These are phyloP conservation scores for Cyathus striatus DNA, from an alignment of 768 basidiomycete species.

Conservation along the genomic window DNA sequence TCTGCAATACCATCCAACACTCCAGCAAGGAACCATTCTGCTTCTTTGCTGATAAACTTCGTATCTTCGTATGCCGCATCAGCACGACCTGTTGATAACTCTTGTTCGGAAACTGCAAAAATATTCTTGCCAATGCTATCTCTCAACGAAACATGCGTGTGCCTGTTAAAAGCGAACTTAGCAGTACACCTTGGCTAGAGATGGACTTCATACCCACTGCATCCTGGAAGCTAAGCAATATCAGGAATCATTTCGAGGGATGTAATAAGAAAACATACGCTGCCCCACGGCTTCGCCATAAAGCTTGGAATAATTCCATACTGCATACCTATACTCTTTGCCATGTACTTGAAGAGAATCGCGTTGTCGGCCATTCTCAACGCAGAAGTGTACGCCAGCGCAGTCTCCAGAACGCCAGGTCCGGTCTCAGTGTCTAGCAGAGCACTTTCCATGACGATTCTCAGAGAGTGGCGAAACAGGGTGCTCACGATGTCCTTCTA, in stretches of 20 bases:
- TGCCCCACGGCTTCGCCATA: conserved; percentile 97
- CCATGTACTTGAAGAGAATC: conserved; percentile 85
- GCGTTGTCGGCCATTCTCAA: conserved; percentile 88
- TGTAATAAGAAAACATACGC: conserved; percentile 45
- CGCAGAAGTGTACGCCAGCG: conserved; percentile 78
- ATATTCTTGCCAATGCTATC: conserved; percentile 65
- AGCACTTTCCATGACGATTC: neutral
- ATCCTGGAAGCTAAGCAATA: conserved; percentile 75
- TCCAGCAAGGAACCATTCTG: conserved; percentile 94
- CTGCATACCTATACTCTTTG: conserved; percentile 90
- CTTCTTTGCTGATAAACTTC: conserved; percentile 75
- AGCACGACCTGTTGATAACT: conserved; percentile 57
- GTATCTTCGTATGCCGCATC: conserved; percentile 79
- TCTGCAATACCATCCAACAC: conserved; percentile 86
- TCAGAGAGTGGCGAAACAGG: neutral
- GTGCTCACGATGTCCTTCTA: conserved; percentile 82
- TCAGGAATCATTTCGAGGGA: conserved; percentile 2
- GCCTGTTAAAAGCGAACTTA: conserved; percentile 35
- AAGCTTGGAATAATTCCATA: conserved; percentile 90
- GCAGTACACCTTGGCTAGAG: neutral
- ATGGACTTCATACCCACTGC: conserved; percentile 65
- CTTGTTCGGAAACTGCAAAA: conserved; percentile 67
- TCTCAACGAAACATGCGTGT: conserved; percentile 87
- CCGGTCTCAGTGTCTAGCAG: conserved; percentile 85
- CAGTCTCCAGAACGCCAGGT: conserved; percentile 84